These are phyloP conservation scores for Teunomyces tritomae DNA, from an alignment of 805 yeast genomes.

Conservation along the genomic window DNA sequence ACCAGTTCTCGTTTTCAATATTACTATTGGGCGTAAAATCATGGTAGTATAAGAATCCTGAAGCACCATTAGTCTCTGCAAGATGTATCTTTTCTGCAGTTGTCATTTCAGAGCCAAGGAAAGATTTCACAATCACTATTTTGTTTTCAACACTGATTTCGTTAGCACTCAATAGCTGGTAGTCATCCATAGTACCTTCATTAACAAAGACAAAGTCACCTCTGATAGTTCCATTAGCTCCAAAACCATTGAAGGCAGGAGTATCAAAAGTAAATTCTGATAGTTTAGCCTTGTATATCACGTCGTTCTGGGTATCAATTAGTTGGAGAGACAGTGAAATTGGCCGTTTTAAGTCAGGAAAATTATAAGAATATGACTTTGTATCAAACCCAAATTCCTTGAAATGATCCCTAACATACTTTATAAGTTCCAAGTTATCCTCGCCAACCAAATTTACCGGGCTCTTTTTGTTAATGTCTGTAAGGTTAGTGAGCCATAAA, in stretches of 20 bases:
- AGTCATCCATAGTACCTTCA: constrained; percentile 31
- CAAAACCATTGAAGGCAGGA: constrained; percentile 30
- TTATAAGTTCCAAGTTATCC: constrained; percentile 23
- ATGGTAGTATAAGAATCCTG: constrained; percentile 23
- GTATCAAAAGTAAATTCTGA: constrained; percentile 24
- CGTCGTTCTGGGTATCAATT: constrained; percentile 18
- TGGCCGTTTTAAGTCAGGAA: constrained; percentile 20
- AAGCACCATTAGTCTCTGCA: constrained; percentile 25
- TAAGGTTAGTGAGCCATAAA: constrained; percentile 27
- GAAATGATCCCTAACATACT: constrained; percentile 25
- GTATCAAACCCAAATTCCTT: constrained; percentile 27
- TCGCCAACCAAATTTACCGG: constrained; percentile 22
- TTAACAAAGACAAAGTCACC: constrained; percentile 29
- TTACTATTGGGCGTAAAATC: constrained; percentile 8
- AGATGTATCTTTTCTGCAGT: constrained; percentile 23
- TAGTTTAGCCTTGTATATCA: constrained; percentile 25
- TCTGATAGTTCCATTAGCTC: constrained; percentile 22
- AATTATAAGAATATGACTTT: constrained; percentile 12
- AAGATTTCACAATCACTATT: constrained; percentile 26
- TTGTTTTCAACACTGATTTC: constrained; percentile 19
- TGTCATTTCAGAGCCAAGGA: constrained; percentile 11
- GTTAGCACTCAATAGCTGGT: constrained; percentile 16
- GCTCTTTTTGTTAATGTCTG: constrained; percentile 19
- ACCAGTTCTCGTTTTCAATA: constrained; percentile 9
- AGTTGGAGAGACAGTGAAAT: constrained; percentile 23